Base-by-base conservation (phyloP, 345 rosid species). In the Cardamine occulta region DNA sequence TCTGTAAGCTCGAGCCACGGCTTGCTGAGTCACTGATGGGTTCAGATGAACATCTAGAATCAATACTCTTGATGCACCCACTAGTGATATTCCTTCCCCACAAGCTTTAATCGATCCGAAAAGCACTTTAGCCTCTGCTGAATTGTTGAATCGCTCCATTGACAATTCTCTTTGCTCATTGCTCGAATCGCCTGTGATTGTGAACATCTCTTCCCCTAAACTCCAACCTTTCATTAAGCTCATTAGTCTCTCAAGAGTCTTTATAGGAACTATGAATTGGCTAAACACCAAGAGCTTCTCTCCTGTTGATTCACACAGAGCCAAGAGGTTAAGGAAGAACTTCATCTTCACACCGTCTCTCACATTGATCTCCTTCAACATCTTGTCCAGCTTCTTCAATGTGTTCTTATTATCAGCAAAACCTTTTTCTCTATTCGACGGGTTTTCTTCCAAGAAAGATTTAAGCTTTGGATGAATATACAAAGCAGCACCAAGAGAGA, bases 21-120 rank as follows among this genome's bases (percentile, higher is more conserved):
- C 97, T 84, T 95, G 97, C n/a, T 92, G 97, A 18, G 99, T 92
- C 59, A 95, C 99, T 1, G 99, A 95, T 8, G 99, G 99, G 80
- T 95, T 95, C 5, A 90, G 84, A 75, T 82, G 99, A 55, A 92
- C 96, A 74, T 92, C 99, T 19, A 95, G 80, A 54, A 95, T 88
- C 49, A 95, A 62, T 13, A 95, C 77, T 3, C 97, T 80, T 1
- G 97, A 95, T 44, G 96, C 99, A 10, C 99, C 99, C 31, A 95
- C 97, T 40, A 95, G 53, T 4, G 97, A 95, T 19, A 95, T 86
- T n/a, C 99, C 99, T 78, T 95, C 97, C 10, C 97, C 99, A 45
- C 99, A 95, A 0, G 97, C 97, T 81, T 78, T 90, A 14, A 95
- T 95, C 2, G 97, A 95, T 31, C 99, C 99, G 23, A 92, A 93